Conservation (phyloP, 305 asterid species). For the Fraxinus dipetala region DNA sequence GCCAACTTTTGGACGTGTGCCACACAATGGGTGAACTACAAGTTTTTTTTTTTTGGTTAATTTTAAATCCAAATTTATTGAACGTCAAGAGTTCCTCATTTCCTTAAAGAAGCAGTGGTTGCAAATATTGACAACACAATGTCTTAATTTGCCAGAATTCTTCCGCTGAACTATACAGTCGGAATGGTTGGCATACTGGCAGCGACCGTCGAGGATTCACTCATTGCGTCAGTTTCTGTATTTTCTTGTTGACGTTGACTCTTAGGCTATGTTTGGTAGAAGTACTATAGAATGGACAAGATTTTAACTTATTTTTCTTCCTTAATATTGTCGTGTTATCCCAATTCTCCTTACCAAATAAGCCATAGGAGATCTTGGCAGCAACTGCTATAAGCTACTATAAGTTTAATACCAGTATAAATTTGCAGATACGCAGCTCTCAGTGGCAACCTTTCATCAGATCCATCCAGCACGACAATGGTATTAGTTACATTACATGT, state of each 20-base stretch:
- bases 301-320: not conserved
- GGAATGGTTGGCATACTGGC: conserved; percentile 94
- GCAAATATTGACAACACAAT: not conserved
- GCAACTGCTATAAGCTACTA: not conserved
- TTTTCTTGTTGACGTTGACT: not conserved
- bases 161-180: conserved; percentile 82
- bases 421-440: conserved; percentile 75
- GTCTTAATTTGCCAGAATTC: conserved; percentile 49
- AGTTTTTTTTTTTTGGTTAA: not conserved
- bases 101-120: not conserved
- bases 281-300: not conserved
- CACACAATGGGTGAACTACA: conserved; percentile 59
- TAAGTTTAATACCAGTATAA: conserved; percentile 1
- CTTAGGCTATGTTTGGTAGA: not conserved
- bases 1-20: conserved; percentile 76
- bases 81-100: not conserved
- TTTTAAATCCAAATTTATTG: not conserved
- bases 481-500: conserved; percentile 27
- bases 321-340: not conserved
- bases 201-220: conserved; percentile 83
- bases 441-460: conserved; percentile 47
- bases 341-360: not conserved
- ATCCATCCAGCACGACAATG: conserved; percentile 30
- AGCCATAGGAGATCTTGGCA: not conserved
- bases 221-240: conserved; percentile 56